Evolutionary conservation across 2,329 filamentous ascomycete species (phyloP), one percentile per base, ranked within the genome.

Genomic region (Pseudocercospora musae): DNA sequence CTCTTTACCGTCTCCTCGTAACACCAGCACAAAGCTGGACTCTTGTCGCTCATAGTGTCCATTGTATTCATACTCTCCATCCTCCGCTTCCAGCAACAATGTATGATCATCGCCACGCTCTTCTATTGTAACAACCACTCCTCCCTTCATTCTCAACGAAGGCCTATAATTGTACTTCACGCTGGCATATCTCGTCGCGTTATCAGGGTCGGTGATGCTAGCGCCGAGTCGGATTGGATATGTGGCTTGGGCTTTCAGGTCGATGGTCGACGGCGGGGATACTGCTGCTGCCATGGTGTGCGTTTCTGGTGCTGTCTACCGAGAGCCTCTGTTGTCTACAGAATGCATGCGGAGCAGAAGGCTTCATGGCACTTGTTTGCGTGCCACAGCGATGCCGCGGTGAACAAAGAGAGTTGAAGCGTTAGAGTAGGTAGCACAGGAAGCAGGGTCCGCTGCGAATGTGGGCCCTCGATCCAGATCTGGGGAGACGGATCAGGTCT

Each of bases 21-120:
- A n/a, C 3, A 74, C 60, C 50, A 74, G 57, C 27, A 95, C 87
- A 68, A 95, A 95, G 60, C 84, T 88, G 71, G 94, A 87, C 57
- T 86, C 87, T 18, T 82, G 80, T 8, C 88, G 68, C 2, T 68
- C 73, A 48, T 73, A 73, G 44, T 73, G 66, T 23, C 79, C 80
- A 4, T 70, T 73, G 70, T 80, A 81, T 49, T 71, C 71, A 55
- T 72, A 73, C 42, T 76, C 66, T 25, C 77, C 66, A 42, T 64
- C 68, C 27, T 72, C 72, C 8, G 71, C 66, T 49, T 69, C 63
- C 52, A 74, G 20, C 21, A 59, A 55, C 49, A 73, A 64, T 4
- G 55, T 72, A 59, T 73, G 69, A 18, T 63, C 62, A 56, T 63
- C 44, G 4, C 54, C 71, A 59, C 72, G 70, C 23, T 63, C 63